Percentiles rank a stretch among this genome's conserved stretches.
Evolutionary conservation across 345 rosid genomes (phyloP).

Genomic region (Mallotus nudiflorus): DNA sequence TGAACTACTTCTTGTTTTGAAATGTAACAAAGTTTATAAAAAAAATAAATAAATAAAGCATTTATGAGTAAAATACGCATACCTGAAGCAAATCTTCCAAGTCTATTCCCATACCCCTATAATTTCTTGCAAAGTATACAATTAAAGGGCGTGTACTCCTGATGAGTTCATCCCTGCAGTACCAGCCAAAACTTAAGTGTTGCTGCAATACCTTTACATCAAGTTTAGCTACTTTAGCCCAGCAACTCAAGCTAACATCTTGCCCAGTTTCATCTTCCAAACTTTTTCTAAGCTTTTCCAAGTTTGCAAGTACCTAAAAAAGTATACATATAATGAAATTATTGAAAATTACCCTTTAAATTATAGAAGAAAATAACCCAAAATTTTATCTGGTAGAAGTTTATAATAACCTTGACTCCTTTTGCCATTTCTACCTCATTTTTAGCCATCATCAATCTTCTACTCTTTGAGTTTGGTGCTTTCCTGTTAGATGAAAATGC

Average conservation of each 20-base stretch:
- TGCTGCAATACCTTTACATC: slow-evolving; percentile 58
- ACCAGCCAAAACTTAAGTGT: slow-evolving; percentile 66
- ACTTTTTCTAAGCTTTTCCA: slow-evolving; percentile 61
- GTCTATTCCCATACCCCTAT: slow-evolving; percentile 66
- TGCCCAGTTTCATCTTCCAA: slow-evolving; percentile 65
- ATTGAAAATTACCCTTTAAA: slow-evolving; percentile 19
- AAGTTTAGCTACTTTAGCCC: slow-evolving; percentile 85
- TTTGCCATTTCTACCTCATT: slow-evolving; percentile 72
- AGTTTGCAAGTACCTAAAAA: slow-evolving; percentile 54
- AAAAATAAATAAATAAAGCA: not conserved
- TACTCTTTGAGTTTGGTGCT: slow-evolving; percentile 41
- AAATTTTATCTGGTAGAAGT: slow-evolving; percentile 11
- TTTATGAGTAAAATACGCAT: slow-evolving; percentile 12
- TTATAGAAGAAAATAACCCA: slow-evolving; percentile 9
- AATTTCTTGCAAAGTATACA: slow-evolving; percentile 69
- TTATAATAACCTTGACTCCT: slow-evolving; percentile 68
- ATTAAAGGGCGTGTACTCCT: slow-evolving; percentile 64
- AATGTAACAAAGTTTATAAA: not conserved
- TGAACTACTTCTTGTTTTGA: not conserved
- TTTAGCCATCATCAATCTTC: slow-evolving; percentile 54
- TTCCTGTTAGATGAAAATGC: slow-evolving; percentile 31
- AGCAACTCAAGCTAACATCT: slow-evolving; percentile 56
- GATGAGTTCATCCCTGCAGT: slow-evolving; percentile 73
- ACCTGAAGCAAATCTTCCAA: slow-evolving; percentile 79
- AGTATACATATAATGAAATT: slow-evolving; percentile 19